Base-by-base conservation (phyloP, 2,329 filamentous ascomycete genomes). In the Cladosporium austrohemisphaericum region DNA sequence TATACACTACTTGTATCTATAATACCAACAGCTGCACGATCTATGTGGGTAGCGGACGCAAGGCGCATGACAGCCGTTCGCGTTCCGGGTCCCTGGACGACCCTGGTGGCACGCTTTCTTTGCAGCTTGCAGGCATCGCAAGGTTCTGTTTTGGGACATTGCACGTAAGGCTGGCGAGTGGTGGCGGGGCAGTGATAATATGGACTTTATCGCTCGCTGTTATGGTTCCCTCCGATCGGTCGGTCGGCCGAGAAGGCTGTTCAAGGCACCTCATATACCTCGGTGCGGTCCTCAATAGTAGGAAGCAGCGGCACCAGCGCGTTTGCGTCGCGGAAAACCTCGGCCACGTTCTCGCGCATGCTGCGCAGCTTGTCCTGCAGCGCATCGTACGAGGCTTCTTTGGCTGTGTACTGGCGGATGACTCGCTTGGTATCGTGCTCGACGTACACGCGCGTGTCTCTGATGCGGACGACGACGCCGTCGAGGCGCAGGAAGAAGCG, bases 401-500 rank as follows among this genome's bases (percentile, higher is more conserved):
- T 85, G n/a, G 85, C 84, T 16, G 88, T 88, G 63, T 95, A 96
- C 70, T 98, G 92, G 55, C 92, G 77, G 23, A 95, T 84, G 23
- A 97, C 85, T 63, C 87, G 81, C 43, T 85, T 80, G 14, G 78
- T 83, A 33, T 76, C 80, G 66, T 97, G 95, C 65, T 98, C 93
- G 49, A 96, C 81, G 67, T 94, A 98, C 26, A 98, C 76, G 54
- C 93, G 78, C 1, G 92, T 97, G 65, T 98, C 93, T 49, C 92
- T 78, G 50, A 98, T 80, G 50, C 93, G 78, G 51, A 96, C 80
- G 35, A 98, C 64, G 37, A 98, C 93, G 61, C 89, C 86, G 63
- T 98, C 93, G 31, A 98, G 75, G 51, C 93, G 79, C 85, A 98
- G 88, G 69, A 95, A 98, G 65, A 96, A 84, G 19, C 93, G 79